phyloP scores from a whole-genome alignment of 139 green algal genomes.

The Pleodorina starrii region DNA sequence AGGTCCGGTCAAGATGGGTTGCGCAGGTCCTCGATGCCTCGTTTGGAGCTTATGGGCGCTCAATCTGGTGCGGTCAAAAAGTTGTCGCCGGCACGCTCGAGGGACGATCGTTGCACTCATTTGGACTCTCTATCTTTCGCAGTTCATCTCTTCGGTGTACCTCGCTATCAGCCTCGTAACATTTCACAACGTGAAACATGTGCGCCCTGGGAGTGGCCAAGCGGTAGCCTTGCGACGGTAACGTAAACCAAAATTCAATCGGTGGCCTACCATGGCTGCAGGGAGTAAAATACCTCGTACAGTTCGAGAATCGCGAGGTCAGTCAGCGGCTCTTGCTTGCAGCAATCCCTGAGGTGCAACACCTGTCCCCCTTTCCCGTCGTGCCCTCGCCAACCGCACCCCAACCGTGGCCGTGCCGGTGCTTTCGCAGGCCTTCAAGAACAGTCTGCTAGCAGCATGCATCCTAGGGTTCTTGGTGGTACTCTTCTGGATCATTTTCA shows the following conservation, averaged over 20 bases:
- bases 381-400: background rate
- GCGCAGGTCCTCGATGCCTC: background rate
- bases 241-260: background rate
- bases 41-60: background rate
- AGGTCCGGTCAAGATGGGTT: background rate
- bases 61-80: background rate
- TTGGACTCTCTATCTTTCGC: background rate
- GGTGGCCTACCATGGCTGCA: background rate
- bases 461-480: slow-evolving; percentile 42
- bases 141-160: background rate
- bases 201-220: background rate
- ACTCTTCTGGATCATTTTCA: slow-evolving; percentile 42
- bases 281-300: background rate
- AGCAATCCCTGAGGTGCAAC: background rate
- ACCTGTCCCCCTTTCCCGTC: background rate
- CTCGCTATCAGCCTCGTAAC: background rate
- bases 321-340: too few species aligned
- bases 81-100: background rate
- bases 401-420: background rate
- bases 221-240: background rate
- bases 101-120: background rate
- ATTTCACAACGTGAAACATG: slow-evolving; percentile 17
- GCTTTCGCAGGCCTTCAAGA: slow-evolving; percentile 21
- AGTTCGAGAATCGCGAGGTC: background rate
- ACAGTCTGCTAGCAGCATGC: slow-evolving; percentile 9